Evolutionary conservation across 2,329 filamentous ascomycete species (phyloP).

Genomic region (Diaporthe vexans): DNA sequence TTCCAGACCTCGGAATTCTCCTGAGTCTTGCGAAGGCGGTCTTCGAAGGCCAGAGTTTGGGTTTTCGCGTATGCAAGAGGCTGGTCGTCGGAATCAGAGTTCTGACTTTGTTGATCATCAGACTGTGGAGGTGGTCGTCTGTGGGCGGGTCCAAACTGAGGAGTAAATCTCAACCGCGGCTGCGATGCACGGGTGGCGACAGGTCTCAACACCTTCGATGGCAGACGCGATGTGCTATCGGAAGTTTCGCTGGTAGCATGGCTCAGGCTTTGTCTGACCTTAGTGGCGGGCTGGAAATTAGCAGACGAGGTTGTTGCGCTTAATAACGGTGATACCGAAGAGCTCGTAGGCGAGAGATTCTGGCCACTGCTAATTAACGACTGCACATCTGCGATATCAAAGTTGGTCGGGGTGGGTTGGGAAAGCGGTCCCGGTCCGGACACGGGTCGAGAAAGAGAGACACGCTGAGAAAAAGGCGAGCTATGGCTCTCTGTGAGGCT

Average conservation of each 20-base stretch:
- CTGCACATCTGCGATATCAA: background rate
- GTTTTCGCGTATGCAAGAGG: too few relatives aligned
- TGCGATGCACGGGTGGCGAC: too few relatives aligned
- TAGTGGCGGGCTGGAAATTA: background rate
- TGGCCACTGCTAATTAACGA: background rate
- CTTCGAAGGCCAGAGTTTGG: background rate
- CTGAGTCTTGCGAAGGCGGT: background rate
- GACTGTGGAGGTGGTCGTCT: background rate
- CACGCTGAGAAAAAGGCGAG: background rate
- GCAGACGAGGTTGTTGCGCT: background rate
- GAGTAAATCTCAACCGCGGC: background rate
- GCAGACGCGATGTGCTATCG: background rate
- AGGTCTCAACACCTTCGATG: background rate
- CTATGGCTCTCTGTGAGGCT: background rate
- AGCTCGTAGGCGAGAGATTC: background rate
- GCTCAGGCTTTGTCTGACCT: background rate
- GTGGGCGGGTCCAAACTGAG: conserved; percentile 6
- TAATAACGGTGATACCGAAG: background rate
- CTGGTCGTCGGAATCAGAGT: background rate
- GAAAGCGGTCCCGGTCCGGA: background rate
- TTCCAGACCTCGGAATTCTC: background rate
- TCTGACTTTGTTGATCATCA: background rate
- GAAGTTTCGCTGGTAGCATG: background rate
- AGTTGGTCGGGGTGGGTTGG: background rate
- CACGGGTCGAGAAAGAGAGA: background rate